Base-by-base conservation (phyloP, 2,329 filamentous ascomycete species). In the Orbilia brochopaga region DNA sequence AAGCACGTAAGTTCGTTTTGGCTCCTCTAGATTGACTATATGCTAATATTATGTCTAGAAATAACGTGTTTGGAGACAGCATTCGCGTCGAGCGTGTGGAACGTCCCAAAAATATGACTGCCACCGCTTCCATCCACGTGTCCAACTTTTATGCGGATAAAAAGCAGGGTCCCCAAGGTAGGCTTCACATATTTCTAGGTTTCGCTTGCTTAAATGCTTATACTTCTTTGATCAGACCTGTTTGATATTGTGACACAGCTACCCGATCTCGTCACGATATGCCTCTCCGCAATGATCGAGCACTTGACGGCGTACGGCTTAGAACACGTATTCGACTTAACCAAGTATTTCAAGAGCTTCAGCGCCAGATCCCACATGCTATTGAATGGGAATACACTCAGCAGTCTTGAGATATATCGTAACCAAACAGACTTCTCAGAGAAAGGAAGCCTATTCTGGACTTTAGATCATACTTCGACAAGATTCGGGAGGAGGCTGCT, bases 321-420 rank as follows among this genome's bases (percentile, higher is more conserved):
- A 19, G 90, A 97, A 79, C 92, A 97, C 81, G 91, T 99, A 59
- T 96, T 99, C 76, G 90, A 96, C 77, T 82, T 99, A 48, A 97
- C 94, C 1, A 96, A 96, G 76, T 96, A 97, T 81, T 99, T 99
- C 77, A 89, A 96, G 76, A 91, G 92, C 1, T 99, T 99, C 80
- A 96, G 90, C 76, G 91, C 92, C 6, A 85, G 92, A 40, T 92
- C 93, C 13, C 92, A 97, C 78, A 97, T 99, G 94, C 83, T 97
- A 2, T 83, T 99, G 70, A 97, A 95, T 78, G 94, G 93, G 50
- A 99, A 96, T 61, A 97, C 93, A 0, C 82, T 99, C 40, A 93
- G 91, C 54, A 96, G 91, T 76, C 84, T 99, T 11, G 94, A 99
- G 78, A 91, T 99, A 1, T 99, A 97, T 78, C 90, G 92, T 72